Base-by-base conservation (phyloP, 192 early-diverging fungal species). In the Gaertneriomyces sp. region DNA sequence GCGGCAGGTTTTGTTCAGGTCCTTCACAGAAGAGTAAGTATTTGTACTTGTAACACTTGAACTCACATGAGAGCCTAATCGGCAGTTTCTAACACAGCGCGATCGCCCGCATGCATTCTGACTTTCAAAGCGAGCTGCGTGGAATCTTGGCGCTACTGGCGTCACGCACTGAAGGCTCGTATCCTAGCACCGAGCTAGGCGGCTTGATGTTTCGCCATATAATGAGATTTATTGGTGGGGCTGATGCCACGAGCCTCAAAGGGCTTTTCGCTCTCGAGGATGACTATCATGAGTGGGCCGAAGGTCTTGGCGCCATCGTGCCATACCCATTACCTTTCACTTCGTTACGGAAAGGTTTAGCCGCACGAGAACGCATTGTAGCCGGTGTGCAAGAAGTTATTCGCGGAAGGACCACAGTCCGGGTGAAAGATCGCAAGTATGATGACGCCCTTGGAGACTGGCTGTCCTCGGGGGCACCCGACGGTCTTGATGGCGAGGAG, bases 221-320 rank as follows among this genome's bases (percentile, higher is more conserved):
- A 17, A 49, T 49, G 47, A 0, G 47, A 2, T 49, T 49, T 17
- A 49, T 49, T 49, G 47, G 47, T 12, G 47, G 47, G 17, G 11
- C 47, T 2, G 47, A 49, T 17, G 12, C 47, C 1, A n/a, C 47
- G 17, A 49, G 47, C 17, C 17, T 49, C 11, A 12, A 49, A 17
- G 47, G 47, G 11, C 47, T 49, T n/a, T 49, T 49, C 12, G 47
- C 11, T 3, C 47, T 49, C 12, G 47, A 49, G 47, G 47, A 12
- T 49, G 47, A 49, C 47, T 49, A 49, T 49, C 47, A 49, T 49
- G 47, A n/a, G 11, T 49, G 47, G 47, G 47, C 47, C 17, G 47
- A 12, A n/a, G 47, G 47, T 49, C 17, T 49, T n/a, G 47, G 47
- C 47, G 47, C 47, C 11, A 49, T 49, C 47, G 47, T 49, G 1